A percentile compares a stretch with the other conserved stretches of the same genome.
These are phyloP conservation scores for Coprinopsis sp. DNA, from an alignment of 768 basidiomycete genomes.

Conservation along the genomic window DNA sequence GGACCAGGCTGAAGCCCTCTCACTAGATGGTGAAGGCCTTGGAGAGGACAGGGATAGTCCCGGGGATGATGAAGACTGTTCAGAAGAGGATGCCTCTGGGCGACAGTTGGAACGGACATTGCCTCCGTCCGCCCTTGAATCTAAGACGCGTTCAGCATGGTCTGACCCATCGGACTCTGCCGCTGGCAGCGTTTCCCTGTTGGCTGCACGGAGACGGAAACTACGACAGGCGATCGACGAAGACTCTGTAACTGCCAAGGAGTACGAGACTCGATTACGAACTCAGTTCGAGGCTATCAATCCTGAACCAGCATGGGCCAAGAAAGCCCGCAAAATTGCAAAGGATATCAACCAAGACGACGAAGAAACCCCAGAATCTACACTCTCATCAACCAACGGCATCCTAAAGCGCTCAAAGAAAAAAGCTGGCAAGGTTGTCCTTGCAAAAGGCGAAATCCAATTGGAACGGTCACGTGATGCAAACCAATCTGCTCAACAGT, in stretches of 20 bases:
- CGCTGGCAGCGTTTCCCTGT: constrained; percentile 44
- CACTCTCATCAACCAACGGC: constrained; percentile 60
- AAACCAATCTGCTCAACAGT: constrained; percentile 68
- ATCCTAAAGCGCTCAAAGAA: constrained; percentile 40
- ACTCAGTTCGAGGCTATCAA: constrained; percentile 87
- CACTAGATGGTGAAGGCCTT: background rate
- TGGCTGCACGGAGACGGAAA: constrained; percentile 72
- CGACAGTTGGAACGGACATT: background rate
- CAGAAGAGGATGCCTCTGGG: constrained; percentile 10
- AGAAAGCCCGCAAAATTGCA: constrained; percentile 47
- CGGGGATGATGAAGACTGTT: background rate
- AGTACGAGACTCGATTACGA: constrained; percentile 82
- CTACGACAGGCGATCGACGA: constrained; percentile 72
- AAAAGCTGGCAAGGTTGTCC: constrained; percentile 24
- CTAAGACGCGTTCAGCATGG: constrained; percentile 68
- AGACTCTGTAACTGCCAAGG: constrained; percentile 68
- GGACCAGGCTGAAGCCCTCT: constrained; percentile 15
- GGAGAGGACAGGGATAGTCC: constrained; percentile 5
- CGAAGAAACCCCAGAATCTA: constrained; percentile 37
- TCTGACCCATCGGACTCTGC: constrained; percentile 68
- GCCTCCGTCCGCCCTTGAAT: constrained; percentile 24
- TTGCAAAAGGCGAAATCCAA: constrained; percentile 58
- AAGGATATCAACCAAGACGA: constrained; percentile 31
- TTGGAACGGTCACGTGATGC: constrained; percentile 89
- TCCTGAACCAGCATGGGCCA: constrained; percentile 87